A percentile compares a stretch with the other conserved stretches of the same genome.
Evolutionary conservation across 2,329 filamentous ascomycete species (phyloP).

Genomic region (Alternaria metachromatica): DNA sequence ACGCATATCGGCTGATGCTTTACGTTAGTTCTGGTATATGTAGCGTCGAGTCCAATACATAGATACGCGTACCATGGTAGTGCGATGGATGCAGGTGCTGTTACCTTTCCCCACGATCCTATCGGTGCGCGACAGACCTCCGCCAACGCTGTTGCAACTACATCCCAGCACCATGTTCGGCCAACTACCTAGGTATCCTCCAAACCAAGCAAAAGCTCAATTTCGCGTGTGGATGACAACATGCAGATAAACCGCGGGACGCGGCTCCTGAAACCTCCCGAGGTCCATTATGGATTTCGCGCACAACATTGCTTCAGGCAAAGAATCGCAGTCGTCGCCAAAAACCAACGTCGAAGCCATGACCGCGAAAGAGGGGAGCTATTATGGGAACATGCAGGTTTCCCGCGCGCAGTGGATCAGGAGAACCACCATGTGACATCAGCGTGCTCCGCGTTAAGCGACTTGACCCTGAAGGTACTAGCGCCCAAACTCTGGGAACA

Average conservation of each 20-base stretch:
- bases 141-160: neutral
- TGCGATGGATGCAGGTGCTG: neutral
- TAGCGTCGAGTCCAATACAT: neutral
- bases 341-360: neutral
- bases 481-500: slow-evolving; percentile 1
- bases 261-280: neutral
- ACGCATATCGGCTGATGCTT: neutral
- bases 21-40: neutral
- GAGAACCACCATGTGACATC: slow-evolving; percentile 9
- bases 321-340: neutral
- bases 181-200: neutral
- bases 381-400: neutral
- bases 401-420: neutral
- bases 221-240: neutral
- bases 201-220: neutral
- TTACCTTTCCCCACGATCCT: neutral
- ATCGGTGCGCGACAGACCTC: neutral
- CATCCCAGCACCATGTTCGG: neutral
- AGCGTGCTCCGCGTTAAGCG: slow-evolving; percentile 15
- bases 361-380: neutral
- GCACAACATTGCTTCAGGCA: neutral
- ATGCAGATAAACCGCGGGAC: neutral
- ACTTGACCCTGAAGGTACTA: slow-evolving; percentile 14
- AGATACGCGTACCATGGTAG: neutral
- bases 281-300: neutral